Conservation (phyloP, 768 basidiomycete species). For the Bullera alba region DNA sequence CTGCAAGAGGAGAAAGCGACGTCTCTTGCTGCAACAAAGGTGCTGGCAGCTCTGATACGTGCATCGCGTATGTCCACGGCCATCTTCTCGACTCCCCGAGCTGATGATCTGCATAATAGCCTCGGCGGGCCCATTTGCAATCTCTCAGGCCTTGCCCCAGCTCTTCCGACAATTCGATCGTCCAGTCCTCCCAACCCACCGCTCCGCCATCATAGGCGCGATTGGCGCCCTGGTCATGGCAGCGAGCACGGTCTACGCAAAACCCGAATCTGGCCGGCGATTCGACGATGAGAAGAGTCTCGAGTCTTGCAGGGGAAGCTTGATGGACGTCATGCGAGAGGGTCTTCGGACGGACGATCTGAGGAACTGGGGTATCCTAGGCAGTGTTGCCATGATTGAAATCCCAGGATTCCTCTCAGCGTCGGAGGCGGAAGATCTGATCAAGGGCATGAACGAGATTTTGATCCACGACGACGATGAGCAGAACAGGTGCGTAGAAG, state of each 20-base stretch:
- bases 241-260: slow-evolving; percentile 50
- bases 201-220: slow-evolving; percentile 60
- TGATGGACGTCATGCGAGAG: slow-evolving; percentile 46
- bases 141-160: slow-evolving; percentile 65
- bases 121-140: slow-evolving; percentile 60
- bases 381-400: slow-evolving; percentile 52
- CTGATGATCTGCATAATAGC: slow-evolving; percentile 52
- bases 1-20: slow-evolving; percentile 87
- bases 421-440: slow-evolving; percentile 70
- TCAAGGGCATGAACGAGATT: slow-evolving; percentile 67
- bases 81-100: not conserved
- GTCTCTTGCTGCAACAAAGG: slow-evolving; percentile 77
- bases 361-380: slow-evolving; percentile 22
- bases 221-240: slow-evolving; percentile 49
- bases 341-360: slow-evolving; percentile 33
- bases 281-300: slow-evolving; percentile 49
- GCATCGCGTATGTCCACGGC: slow-evolving; percentile 60
- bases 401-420: slow-evolving; percentile 59
- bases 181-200: slow-evolving; percentile 47
- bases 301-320: slow-evolving; percentile 63
- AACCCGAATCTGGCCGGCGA: slow-evolving; percentile 9
- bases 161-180: slow-evolving; percentile 68
- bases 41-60: slow-evolving; percentile 68
- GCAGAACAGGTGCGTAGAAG: slow-evolving; percentile 43
- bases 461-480: slow-evolving; percentile 56